Percentiles rank a stretch among this genome's conserved stretches.
These are phyloP conservation scores for Aschersonia sp. DNA, from an alignment of 2,329 filamentous ascomycete species.

Conservation along the genomic window DNA sequence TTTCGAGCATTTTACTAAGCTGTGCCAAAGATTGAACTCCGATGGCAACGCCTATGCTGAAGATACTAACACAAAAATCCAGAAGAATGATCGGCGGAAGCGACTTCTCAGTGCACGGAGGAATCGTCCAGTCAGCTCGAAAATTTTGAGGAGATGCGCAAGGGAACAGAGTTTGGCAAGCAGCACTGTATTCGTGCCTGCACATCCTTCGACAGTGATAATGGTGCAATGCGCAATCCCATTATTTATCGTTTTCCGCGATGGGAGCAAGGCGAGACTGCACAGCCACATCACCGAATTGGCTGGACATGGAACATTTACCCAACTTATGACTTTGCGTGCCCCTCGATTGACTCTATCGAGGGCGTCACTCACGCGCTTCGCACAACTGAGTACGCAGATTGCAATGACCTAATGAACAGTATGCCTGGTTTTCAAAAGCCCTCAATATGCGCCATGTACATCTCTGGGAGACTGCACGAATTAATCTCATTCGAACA, in stretches of 20 bases:
- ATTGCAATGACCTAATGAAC: slow-evolving; percentile 69
- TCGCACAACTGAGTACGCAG: slow-evolving; percentile 73
- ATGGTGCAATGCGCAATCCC: slow-evolving; percentile 89
- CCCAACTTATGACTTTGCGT: slow-evolving; percentile 76
- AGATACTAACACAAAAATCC: slow-evolving; percentile 70
- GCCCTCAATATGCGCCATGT: slow-evolving; percentile 60
- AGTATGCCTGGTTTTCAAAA: slow-evolving; percentile 75
- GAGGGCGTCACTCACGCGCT: slow-evolving; percentile 76
- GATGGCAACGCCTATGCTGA: slow-evolving; percentile 76
- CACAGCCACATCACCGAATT: slow-evolving; percentile 57
- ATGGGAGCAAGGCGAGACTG: slow-evolving; percentile 37
- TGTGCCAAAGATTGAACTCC: slow-evolving; percentile 62
- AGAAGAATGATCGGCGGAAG: slow-evolving; percentile 64
- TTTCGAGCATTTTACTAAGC: slow-evolving; percentile 55
- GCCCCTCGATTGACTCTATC: slow-evolving; percentile 63
- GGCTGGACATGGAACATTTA: slow-evolving; percentile 72
- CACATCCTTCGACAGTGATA: slow-evolving; percentile 78
- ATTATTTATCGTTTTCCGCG: slow-evolving; percentile 70
- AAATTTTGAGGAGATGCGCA: slow-evolving; percentile 88
- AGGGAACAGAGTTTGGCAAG: slow-evolving; percentile 60
- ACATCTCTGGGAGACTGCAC: slow-evolving; percentile 72
- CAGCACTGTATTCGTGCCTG: slow-evolving; percentile 89
- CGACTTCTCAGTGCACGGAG: slow-evolving; percentile 53
- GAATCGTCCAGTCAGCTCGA: slow-evolving; percentile 62
- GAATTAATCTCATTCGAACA: slow-evolving; percentile 72